Base-by-base conservation (phyloP, 2,329 filamentous ascomycete genomes). In the Epichloe elymi region DNA sequence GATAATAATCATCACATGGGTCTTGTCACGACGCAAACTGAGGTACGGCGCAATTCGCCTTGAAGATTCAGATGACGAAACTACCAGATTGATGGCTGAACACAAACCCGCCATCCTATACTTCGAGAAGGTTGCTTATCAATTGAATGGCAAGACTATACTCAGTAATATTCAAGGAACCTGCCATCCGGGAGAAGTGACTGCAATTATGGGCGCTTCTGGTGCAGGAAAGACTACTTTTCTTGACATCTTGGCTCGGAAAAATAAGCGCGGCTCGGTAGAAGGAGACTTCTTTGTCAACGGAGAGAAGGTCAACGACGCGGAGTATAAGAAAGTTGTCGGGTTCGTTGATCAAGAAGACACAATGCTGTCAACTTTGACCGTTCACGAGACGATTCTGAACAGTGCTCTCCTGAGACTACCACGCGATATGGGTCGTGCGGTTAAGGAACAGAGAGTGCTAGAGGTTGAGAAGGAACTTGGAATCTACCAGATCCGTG, bases 281-380 rank as follows among this genome's bases (percentile, higher is more conserved):
- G 72, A 76, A 8, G 94, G 94, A 19, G 80, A 91, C 53, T 95
- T 96, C 61, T 93, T 85, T 61, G 82, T 98, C 61, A 97, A 97
- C 58, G 94, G 93, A 36, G 88, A 97, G 65, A 91, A 87, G 65
- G 83, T 97, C 38, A 75, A 74, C 35, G 88, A 96, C 64, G 67
- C 79, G 33, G 88, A 96, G 55, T 98, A 93, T 70, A 88, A 86
- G 63, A 90, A 82, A 55, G 88, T 97, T 48, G 85, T 96, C 57
- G 93, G 94, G 20, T 98, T 97, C 60, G 93, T 98, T 40, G 93
- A 98, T 60, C 93, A 98, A 69, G 93, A 98, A 63, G 93, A 98
- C 63, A 95, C 91, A 5, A 91, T 98, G 83, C 75, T 98, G 42
- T 85, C 93, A 0, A 98, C 93, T 0, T 73, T 98, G 58, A 98